Evolutionary conservation across 148 eudicot genomes (phyloP).

Genomic region (Fallopia convolvulus): DNA sequence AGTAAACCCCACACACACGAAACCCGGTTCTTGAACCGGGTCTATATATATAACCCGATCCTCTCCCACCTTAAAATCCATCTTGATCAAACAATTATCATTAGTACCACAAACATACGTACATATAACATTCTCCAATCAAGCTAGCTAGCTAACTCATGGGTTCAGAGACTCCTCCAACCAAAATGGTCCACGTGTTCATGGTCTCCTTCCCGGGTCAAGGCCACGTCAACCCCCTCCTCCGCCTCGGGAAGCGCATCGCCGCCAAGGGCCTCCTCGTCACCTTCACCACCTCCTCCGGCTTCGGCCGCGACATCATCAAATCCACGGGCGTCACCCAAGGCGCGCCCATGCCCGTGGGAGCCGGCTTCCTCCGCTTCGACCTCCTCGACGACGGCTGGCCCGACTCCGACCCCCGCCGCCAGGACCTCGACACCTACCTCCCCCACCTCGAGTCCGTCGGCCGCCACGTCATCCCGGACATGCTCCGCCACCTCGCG

Average conservation of each 20-base stretch:
- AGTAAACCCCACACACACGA: not conserved
- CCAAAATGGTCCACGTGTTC: slow-evolving; percentile 21
- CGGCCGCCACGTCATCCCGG: slow-evolving; percentile 20
- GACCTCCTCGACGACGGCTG: slow-evolving; percentile 8
- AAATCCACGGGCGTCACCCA: not conserved
- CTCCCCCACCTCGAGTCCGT: slow-evolving; percentile 19
- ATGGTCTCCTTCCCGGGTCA: slow-evolving; percentile 38
- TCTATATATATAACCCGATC: not conserved
- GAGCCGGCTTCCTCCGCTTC: slow-evolving; percentile 14
- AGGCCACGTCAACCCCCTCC: slow-evolving; percentile 42
- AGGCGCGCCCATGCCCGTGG: not conserved
- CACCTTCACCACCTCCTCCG: slow-evolving; percentile 32
- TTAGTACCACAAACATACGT: not conserved
- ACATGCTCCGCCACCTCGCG: not conserved
- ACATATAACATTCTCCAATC: not conserved
- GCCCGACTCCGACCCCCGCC: slow-evolving; percentile 7
- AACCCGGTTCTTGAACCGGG: not conserved
- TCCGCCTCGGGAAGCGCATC: slow-evolving; percentile 29
- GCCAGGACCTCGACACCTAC: slow-evolving; percentile 17
- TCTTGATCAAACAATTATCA: not conserved
- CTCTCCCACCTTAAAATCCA: not conserved
- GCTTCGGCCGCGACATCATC: not conserved
- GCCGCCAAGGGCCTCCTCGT: slow-evolving; percentile 26
- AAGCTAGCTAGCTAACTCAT: not conserved
- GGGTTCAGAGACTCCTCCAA: not conserved